Base-by-base conservation (phyloP, 768 basidiomycete genomes). In the Pisolithus orientalis region DNA sequence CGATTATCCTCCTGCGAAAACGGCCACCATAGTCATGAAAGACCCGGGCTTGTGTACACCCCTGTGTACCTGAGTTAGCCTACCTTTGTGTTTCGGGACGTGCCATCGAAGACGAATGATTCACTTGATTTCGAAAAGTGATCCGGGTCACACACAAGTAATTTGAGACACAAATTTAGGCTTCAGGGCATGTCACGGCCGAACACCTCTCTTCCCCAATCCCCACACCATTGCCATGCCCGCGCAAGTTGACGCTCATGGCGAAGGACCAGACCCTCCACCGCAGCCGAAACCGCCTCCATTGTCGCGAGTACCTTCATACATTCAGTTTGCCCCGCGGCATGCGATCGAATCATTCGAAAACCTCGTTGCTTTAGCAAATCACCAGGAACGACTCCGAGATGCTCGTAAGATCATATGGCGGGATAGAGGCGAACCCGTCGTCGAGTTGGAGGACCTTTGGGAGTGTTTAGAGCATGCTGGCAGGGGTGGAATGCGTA, bases 401-500 rank as follows among this genome's bases (percentile, higher is more conserved):
- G 83, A 82, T 51, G 87, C 90, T 0, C 76, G 86, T 50, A 88
- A 82, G 65, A 85, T 91, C 68, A 80, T 93, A 3, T 90, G 90
- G 87, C 75, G 87, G 11, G 85, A 90, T 60, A 73, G 78, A 55
- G 89, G 90, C 3, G 83, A 91, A 66, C 85, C 83, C 16, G 85
- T 85, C 0, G 81, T 76, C 1, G 84, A 90, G 56, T 61, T 94
- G 24, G 65, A 75, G 34, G 80, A 78, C 47, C 53, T 90, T 28
- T 74, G 78, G 64, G 80, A 83, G 52, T 87, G 88, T 59, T 57
- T 88, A 31, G 76, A 80, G 54, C 89, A 93, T 65, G 88, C 88
- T 0, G 72, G 77, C 6, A 69, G 74, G 21, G 90, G 91, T 16
- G 87, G 84, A 42, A 59, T 87, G 17, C 76, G 90, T 92, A 62